A percentile compares a stretch with the other conserved stretches of the same genome.
phyloP scores from a whole-genome alignment of 2,329 filamentous ascomycete species.

The Aspergillus pseudoviridinutans region DNA sequence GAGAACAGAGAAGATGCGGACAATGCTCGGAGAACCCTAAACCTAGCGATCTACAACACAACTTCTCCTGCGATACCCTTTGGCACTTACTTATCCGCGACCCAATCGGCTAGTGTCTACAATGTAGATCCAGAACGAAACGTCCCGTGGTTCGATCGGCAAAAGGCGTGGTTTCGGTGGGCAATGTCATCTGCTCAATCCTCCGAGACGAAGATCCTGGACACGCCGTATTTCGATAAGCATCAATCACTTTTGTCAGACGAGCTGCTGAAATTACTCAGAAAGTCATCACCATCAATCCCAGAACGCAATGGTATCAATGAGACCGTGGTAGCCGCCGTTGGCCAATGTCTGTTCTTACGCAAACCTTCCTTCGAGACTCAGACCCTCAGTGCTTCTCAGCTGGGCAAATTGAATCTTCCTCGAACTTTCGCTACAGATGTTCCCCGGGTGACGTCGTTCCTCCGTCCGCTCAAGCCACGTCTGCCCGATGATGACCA shows the following conservation, averaged over 20 bases:
- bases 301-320: slow-evolving; percentile 1
- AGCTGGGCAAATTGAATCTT: slow-evolving; percentile 28
- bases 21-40: slow-evolving; percentile 31
- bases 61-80: slow-evolving; percentile 23
- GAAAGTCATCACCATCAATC: slow-evolving; percentile 7
- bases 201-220: slow-evolving; percentile 11
- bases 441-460: slow-evolving; percentile 29
- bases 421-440: slow-evolving; percentile 31
- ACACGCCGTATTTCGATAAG: slow-evolving; percentile 26
- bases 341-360: slow-evolving; percentile 39
- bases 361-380: slow-evolving; percentile 20
- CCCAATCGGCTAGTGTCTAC: slow-evolving; percentile 23
- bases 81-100: slow-evolving; percentile 32
- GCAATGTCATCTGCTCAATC: slow-evolving; percentile 23
- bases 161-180: slow-evolving; percentile 38
- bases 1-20: slow-evolving; percentile 30
- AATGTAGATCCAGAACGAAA: slow-evolving; percentile 19
- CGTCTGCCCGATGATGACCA: slow-evolving; percentile 10
- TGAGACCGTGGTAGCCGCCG: slow-evolving; percentile 34
- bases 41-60: slow-evolving; percentile 25
- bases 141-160: slow-evolving; percentile 29
- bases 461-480: slow-evolving; percentile 26
- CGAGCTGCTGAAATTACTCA: slow-evolving; percentile 30
- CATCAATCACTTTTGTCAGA: slow-evolving; percentile 29
- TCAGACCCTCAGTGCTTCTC: slow-evolving; percentile 22